Evolutionary conservation across 2,329 filamentous ascomycete species (phyloP).

Genomic region (Aspergillus sp.): DNA sequence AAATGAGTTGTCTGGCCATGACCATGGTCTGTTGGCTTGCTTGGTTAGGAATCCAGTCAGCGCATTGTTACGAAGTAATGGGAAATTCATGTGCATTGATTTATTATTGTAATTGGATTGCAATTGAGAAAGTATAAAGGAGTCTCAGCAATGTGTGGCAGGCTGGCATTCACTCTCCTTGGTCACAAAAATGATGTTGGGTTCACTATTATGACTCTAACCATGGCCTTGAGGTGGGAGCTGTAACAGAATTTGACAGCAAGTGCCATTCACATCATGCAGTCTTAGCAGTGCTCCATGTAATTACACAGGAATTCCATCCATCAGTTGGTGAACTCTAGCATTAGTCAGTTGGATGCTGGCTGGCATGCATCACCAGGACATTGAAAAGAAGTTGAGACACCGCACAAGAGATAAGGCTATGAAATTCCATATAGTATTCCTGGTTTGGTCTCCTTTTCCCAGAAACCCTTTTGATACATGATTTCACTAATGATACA

Average conservation of each 20-base stretch:
- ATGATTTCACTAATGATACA: not conserved
- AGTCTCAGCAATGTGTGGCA: no score
- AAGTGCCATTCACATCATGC: not conserved
- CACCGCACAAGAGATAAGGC: not conserved
- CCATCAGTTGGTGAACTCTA: not conserved
- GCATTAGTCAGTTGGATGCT: not conserved
- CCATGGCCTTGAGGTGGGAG: not conserved
- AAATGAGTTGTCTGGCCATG: conserved; percentile 14
- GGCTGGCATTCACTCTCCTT: no score
- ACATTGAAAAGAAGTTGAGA: no score
- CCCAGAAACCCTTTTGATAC: not conserved
- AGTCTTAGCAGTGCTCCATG: not conserved
- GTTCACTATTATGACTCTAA: no score
- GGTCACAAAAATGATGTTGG: no score
- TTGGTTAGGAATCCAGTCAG: no score
- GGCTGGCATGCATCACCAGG: not conserved
- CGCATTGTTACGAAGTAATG: no score
- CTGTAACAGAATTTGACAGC: not conserved
- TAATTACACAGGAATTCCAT: not conserved
- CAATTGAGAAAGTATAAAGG: no score
- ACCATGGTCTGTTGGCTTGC: no score
- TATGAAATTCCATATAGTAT: not conserved
- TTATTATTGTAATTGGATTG: no score
- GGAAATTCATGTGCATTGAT: no score
- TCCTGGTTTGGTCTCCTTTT: not conserved